Base-by-base conservation (phyloP, 352 stramenopile genomes). In the Stramenopiles sp. region DNA sequence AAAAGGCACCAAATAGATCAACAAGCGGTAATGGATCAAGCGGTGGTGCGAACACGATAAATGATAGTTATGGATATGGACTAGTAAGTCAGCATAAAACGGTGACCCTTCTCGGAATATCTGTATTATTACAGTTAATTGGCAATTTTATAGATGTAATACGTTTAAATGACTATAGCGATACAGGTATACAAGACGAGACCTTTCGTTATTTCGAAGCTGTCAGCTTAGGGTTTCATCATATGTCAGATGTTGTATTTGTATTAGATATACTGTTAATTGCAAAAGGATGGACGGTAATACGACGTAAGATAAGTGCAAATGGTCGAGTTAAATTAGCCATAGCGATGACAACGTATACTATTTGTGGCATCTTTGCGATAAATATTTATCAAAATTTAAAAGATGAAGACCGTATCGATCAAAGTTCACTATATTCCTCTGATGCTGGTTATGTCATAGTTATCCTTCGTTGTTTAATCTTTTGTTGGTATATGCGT, bases 201-300 rank as follows among this genome's bases (percentile, higher is more conserved):
- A n/a, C n/a, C n/a, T n/a, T n/a, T n/a, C n/a, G n/a, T n/a, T n/a
- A n/a, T n/a, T n/a, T n/a, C n/a, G n/a, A n/a, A n/a, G 38, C 13
- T 53, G 13, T 53, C 13, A 53, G 38, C 13, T 13, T 53, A 13
- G 13, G 4, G 38, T 13, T 53, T 4, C 38, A 53, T 13, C 80
- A 74, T 29, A 20, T 78, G 0, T 63, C 74, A 1, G 82, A 85
- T n/a, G 30, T 81, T 7, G 30, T 84, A 1, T 74, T 85, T 6
- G 38, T 85, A 0, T 69, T 84, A 1, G 73, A 82, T 30, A n/a
- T 81, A 6, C 65, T 85, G 0, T 31, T 85, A 0, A 78, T 85
- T 32, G 82, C 81, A 43, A 85, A 85, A 78, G 82, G 82, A 7
- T 85, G 82, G 82, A 85, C 82, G 6, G 83, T 85, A 31, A 81